Percentiles rank a stretch among this genome's conserved stretches.
These are phyloP conservation scores for Aspergillus japonicus DNA, from an alignment of 2,329 filamentous ascomycete genomes.

Conservation along the genomic window DNA sequence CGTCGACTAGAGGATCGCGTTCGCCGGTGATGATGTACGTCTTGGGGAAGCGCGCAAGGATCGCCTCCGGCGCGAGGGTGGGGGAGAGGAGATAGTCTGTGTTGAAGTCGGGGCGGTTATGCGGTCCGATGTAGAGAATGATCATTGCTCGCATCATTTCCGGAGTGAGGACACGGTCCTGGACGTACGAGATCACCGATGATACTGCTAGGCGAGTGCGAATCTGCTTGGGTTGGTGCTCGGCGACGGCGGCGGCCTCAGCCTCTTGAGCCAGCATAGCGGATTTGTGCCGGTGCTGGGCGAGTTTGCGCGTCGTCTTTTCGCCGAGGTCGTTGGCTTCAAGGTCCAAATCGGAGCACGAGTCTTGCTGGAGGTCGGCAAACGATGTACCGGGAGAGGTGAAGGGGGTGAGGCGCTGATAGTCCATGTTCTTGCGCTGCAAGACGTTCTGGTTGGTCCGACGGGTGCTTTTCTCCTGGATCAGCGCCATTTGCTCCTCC, in stretches of 20 bases:
- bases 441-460: constrained; percentile 77
- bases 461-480: constrained; percentile 76
- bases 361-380: constrained; percentile 51
- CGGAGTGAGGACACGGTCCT: constrained; percentile 88
- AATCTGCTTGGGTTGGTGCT: constrained; percentile 52
- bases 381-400: constrained; percentile 78
- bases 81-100: constrained; percentile 90
- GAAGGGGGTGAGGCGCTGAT: constrained; percentile 71
- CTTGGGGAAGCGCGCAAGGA: constrained; percentile 86
- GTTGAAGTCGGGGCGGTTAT: constrained; percentile 88
- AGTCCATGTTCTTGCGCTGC: constrained; percentile 83
- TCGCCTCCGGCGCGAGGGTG: constrained; percentile 78
- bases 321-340: constrained; percentile 22
- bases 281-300: constrained; percentile 27
- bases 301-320: constrained; percentile 23
- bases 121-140: constrained; percentile 91
- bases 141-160: constrained; percentile 99
- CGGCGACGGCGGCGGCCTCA: constrained; percentile 34
- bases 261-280: constrained; percentile 30
- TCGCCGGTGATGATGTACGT: constrained; percentile 94
- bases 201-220: constrained; percentile 89
- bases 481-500: constrained; percentile 93
- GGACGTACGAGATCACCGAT: constrained; percentile 97
- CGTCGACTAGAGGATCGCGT: constrained; percentile 90
- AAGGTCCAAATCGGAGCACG: constrained; percentile 16